Conservation (phyloP, 768 basidiomycete genomes). For the Rubroboletus satanas region DNA sequence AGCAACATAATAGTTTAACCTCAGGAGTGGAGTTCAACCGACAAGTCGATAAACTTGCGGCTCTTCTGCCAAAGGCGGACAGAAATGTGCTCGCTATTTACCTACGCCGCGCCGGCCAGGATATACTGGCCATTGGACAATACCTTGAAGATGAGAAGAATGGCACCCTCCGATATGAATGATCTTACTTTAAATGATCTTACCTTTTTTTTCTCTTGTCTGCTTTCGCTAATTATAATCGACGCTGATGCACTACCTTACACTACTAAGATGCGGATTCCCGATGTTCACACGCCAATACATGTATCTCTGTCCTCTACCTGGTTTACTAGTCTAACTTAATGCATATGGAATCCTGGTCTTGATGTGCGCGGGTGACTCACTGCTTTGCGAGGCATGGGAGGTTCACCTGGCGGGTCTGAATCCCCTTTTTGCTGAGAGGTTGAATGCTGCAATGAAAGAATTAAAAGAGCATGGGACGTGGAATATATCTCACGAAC, state of each 20-base stretch:
- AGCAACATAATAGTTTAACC: neutral
- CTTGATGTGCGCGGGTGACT: neutral
- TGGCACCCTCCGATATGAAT: slow-evolving; percentile 48
- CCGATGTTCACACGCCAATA: slow-evolving; percentile 7
- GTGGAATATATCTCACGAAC: slow-evolving; percentile 15
- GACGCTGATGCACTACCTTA: slow-evolving; percentile 16
- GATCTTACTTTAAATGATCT: slow-evolving; percentile 6
- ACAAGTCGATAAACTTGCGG: slow-evolving; percentile 69
- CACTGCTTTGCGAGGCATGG: neutral
- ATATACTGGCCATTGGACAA: slow-evolving; percentile 82
- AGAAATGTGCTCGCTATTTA: slow-evolving; percentile 65
- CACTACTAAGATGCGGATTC: slow-evolving; percentile 1
- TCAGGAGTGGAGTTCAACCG: slow-evolving; percentile 49
- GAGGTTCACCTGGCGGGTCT: slow-evolving; percentile 37
- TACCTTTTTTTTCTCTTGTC: neutral
- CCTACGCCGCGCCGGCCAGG: slow-evolving; percentile 68
- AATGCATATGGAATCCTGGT: slow-evolving; percentile 4
- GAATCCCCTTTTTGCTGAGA: slow-evolving; percentile 43
- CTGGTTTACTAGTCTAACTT: slow-evolving; percentile 17
- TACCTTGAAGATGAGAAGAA: slow-evolving; percentile 84
- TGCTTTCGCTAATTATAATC: slow-evolving; percentile 9
- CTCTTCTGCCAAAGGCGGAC: slow-evolving; percentile 71
- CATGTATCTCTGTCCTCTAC: slow-evolving; percentile 23
- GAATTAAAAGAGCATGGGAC: neutral
- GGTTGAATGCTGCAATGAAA: slow-evolving; percentile 40